Base-by-base conservation (phyloP, 805 yeast species). In the Metschnikowia chrysomelidarum region DNA sequence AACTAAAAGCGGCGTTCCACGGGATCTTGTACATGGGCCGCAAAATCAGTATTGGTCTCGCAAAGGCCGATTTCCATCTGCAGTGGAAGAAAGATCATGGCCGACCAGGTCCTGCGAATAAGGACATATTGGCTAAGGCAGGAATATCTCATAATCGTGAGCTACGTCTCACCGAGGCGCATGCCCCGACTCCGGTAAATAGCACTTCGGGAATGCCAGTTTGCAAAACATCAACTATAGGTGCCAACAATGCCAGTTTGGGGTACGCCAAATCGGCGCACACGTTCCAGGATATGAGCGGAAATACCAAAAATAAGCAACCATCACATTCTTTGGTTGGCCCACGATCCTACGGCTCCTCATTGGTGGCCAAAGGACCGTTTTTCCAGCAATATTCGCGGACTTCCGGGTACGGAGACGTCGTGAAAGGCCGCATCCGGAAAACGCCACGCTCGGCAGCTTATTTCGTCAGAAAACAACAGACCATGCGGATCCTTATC, bases 11-110 rank as follows among this genome's bases (percentile, higher is more conserved):
- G 5, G 65, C 83, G 0, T 71, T 86, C 44, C 75, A 87, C 54
- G 93, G 89, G 19, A 75, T 82, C 2, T 74, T 73, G 17, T 91
- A 72, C 60, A 87, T 84, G 71, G 95, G 95, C 2, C 69, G 82
- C 17, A 76, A 71, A 34, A 57, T 91, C 22, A 65, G 67, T 2
- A 60, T 91, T 7, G 77, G 72, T 34, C 56, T 62, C 28, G 96
- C 97, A 3, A 78, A 78, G 0, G 65, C 64, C 27, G 83, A 62
- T 57, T 50, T 60, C 28, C 28, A 41, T 8, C 63, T 62, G 16
- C 51, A 59, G 13, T 73, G 80, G 81, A 57, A 59, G 19, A 53
- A 56, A 28, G 81, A 80, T 43, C 41, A 56, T 19, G 59, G 55
- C 9, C 57, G 73, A 27, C 73, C 73, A 24, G 36, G 49, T 2